A percentile compares a stretch with the other conserved stretches of the same genome.
Conservation (phyloP, 2,329 filamentous ascomycete species). For the Paracoccidioides brasiliensis region DNA sequence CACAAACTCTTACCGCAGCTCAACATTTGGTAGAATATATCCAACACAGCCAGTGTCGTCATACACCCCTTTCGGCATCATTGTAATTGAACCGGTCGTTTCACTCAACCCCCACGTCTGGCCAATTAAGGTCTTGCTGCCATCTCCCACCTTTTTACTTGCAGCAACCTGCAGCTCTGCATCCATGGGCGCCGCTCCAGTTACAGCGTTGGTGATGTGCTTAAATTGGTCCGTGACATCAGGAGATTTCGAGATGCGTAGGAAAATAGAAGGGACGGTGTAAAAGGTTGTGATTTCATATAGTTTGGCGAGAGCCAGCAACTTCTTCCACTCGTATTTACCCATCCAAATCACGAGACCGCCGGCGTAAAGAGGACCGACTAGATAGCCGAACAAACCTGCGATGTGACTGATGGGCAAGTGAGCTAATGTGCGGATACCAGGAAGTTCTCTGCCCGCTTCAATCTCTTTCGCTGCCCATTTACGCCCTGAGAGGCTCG, state of each 20-base stretch:
- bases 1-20: not conserved
- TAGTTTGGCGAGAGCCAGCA: not conserved
- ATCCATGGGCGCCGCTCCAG: constrained; percentile 2
- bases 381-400: not conserved
- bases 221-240: constrained; percentile 1
- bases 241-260: constrained; percentile 1
- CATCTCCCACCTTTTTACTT: constrained; percentile 1
- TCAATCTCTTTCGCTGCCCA: constrained; percentile 1
- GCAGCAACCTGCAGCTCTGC: not conserved
- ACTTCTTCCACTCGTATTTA: constrained; percentile 3
- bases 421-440: not conserved
- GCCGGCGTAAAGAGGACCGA: not conserved
- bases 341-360: constrained; percentile 2
- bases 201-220: not conserved
- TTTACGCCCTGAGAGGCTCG: not conserved
- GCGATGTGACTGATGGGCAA: constrained; percentile 1
- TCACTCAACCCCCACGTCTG: constrained; percentile 1
- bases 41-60: constrained; percentile 1
- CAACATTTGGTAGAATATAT: not conserved
- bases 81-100: not conserved
- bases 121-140: not conserved
- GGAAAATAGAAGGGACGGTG: not conserved
- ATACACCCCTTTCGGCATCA: not conserved
- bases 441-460: not conserved
- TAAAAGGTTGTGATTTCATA: constrained; percentile 1